Evolutionary conservation across 345 rosid genomes (phyloP).

Genomic region (Raphanus raphanistrum): DNA sequence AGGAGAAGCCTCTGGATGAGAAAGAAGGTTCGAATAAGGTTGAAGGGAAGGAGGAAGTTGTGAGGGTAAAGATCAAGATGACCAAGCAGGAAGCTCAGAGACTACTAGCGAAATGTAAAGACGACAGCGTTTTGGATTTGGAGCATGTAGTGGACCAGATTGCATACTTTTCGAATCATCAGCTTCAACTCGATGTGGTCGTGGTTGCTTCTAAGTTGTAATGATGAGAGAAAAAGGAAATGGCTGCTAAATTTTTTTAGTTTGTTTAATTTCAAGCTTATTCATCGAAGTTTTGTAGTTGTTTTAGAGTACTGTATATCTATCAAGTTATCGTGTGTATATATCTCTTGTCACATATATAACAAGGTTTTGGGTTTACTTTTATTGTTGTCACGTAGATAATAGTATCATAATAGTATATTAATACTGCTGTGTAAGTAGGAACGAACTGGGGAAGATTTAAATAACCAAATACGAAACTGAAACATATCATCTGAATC

Average conservation of each 20-base stretch:
- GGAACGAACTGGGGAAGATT: background rate
- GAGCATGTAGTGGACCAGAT: slow-evolving; percentile 53
- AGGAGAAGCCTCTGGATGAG: slow-evolving; percentile 23
- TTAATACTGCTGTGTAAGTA: background rate
- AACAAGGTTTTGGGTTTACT: background rate
- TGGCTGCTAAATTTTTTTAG: background rate
- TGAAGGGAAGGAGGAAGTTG: slow-evolving; percentile 18
- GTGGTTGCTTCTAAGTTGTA: slow-evolving; percentile 21
- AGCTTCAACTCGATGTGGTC: slow-evolving; percentile 39
- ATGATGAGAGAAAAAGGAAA: slow-evolving; percentile 10
- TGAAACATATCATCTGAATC: background rate
- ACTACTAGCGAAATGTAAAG: slow-evolving; percentile 48
- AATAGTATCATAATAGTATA: no score
- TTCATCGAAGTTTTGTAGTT: background rate
- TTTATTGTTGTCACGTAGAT: background rate
- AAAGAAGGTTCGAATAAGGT: slow-evolving; percentile 10
- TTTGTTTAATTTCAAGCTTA: background rate
- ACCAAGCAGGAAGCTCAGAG: slow-evolving; percentile 58
- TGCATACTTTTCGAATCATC: slow-evolving; percentile 45
- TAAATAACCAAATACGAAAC: background rate
- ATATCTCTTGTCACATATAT: background rate
- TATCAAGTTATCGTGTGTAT: background rate
- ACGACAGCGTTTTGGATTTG: slow-evolving; percentile 54
- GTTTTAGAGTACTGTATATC: slow-evolving; percentile 9
- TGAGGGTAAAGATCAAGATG: slow-evolving; percentile 68